Conservation (phyloP, 106 monocot genomes). For the Iris macrosiphon region DNA sequence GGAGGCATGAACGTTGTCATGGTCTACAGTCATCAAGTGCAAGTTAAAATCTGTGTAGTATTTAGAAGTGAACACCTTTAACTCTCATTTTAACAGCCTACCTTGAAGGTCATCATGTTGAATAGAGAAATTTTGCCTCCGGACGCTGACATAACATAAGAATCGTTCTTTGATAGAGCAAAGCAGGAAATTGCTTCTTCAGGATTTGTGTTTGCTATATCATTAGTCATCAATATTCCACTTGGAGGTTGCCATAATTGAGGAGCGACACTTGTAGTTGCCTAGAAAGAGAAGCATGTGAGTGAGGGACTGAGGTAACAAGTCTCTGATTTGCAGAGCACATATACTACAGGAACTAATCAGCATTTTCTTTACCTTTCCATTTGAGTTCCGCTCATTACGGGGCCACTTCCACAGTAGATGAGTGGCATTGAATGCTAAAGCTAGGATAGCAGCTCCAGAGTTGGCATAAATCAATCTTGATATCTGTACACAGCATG, state of each 20-base stretch:
- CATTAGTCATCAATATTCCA: slow-evolving; percentile 78
- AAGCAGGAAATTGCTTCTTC: slow-evolving; percentile 77
- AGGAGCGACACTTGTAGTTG: slow-evolving; percentile 59
- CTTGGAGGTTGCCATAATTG: slow-evolving; percentile 78
- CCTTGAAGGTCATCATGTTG: slow-evolving; percentile 88
- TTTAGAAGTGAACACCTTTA: too few species aligned
- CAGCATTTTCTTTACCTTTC: slow-evolving; percentile 23
- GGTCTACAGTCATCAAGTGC: slow-evolving; percentile 26
- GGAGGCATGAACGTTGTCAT: slow-evolving; percentile 85
- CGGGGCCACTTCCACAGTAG: slow-evolving; percentile 57
- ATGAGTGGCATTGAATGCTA: slow-evolving; percentile 40
- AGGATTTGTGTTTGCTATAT: slow-evolving; percentile 51
- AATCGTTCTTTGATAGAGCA: slow-evolving; percentile 83
- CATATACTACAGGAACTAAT: not conserved
- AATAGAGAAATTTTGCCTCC: slow-evolving; percentile 81
- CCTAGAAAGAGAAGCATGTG: slow-evolving; percentile 23
- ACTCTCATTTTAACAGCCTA: not conserved
- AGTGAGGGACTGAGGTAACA: not conserved
- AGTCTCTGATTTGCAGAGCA: not conserved
- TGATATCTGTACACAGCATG: slow-evolving; percentile 20
- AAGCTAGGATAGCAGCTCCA: slow-evolving; percentile 49
- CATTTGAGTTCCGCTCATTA: slow-evolving; percentile 31
- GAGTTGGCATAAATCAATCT: slow-evolving; percentile 53
- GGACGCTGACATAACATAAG: slow-evolving; percentile 83
- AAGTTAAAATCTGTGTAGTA: slow-evolving; percentile 3